Percentiles rank a stretch among this genome's conserved stretches.
These are phyloP conservation scores for Lumnitzera racemosa DNA, from an alignment of 345 rosid species.

Conservation along the genomic window DNA sequence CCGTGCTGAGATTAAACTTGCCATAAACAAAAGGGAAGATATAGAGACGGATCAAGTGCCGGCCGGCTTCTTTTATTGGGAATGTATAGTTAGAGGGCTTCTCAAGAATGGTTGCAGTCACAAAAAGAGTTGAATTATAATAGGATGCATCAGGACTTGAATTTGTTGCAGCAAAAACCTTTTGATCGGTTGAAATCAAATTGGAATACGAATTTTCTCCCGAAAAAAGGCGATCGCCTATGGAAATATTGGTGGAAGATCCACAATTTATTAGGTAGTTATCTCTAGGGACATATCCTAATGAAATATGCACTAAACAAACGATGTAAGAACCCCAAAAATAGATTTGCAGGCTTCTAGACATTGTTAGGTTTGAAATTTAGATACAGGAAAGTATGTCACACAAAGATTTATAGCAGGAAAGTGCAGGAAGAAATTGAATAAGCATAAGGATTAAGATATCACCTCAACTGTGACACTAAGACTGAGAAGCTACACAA, in stretches of 20 bases:
- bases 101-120: constrained; percentile 52
- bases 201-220: constrained; percentile 27
- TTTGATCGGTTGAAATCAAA: constrained; percentile 18
- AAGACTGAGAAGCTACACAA: too few species aligned
- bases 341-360: constrained; percentile 7
- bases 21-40: constrained; percentile 40
- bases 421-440: too few species aligned
- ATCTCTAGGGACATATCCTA: constrained; percentile 37
- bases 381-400: too few species aligned
- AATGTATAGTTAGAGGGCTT: constrained; percentile 36
- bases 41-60: constrained; percentile 67
- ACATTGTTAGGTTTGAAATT: too few species aligned
- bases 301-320: constrained; percentile 25
- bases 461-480: too few species aligned
- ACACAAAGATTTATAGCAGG: too few species aligned
- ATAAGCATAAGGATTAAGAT: too few species aligned
- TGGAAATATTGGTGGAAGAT: constrained; percentile 36
- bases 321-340: constrained; percentile 23
- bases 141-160: constrained; percentile 17
- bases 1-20: constrained; percentile 35
- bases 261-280: constrained; percentile 65
- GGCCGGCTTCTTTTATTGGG: constrained; percentile 40
- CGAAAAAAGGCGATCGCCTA: constrained; percentile 33
- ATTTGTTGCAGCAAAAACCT: constrained; percentile 15
- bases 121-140: constrained; percentile 35